phyloP scores from a whole-genome alignment of 2,329 filamentous ascomycete species.

The Myriosclerotinia scirpicola region DNA sequence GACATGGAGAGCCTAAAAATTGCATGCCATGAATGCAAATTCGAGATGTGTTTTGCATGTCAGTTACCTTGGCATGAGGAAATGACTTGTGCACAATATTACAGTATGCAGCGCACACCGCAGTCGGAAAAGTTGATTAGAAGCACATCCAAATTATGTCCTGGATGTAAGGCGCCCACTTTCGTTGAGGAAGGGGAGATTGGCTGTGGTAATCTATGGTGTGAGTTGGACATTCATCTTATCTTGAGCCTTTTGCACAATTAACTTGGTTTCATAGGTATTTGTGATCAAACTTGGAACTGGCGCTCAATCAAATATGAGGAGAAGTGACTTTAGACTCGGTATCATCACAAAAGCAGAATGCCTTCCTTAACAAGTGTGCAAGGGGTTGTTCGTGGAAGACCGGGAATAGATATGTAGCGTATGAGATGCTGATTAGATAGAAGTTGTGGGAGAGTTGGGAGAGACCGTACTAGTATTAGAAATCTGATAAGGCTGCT shows the following conservation, averaged over 20 bases:
- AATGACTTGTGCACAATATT: background rate
- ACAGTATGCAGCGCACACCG: background rate
- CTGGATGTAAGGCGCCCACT: background rate
- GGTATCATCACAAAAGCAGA: too few relatives aligned
- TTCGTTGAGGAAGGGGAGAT: background rate
- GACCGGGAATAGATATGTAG: too few relatives aligned
- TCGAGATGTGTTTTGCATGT: constrained; percentile 3
- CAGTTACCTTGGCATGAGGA: background rate
- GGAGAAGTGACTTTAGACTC: too few relatives aligned
- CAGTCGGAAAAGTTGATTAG: rapidly evolving
- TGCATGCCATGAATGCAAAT: background rate
- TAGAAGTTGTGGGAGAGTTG: too few relatives aligned
- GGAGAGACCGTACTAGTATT: too few relatives aligned
- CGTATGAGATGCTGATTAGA: too few relatives aligned
- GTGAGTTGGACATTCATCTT: background rate
- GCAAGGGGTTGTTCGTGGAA: too few relatives aligned
- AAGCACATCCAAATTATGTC: background rate
- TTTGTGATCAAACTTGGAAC: background rate
- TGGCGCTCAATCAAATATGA: background rate
- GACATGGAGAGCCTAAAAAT: background rate
- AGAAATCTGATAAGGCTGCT: too few relatives aligned
- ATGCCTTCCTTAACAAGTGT: too few relatives aligned
- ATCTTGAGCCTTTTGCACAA: too few relatives aligned
- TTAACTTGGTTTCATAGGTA: background rate
- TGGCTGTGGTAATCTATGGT: too few relatives aligned